Evolutionary conservation across 2,329 filamentous ascomycete genomes (phyloP).

Genomic region (Ophiocordyceps australis): DNA sequence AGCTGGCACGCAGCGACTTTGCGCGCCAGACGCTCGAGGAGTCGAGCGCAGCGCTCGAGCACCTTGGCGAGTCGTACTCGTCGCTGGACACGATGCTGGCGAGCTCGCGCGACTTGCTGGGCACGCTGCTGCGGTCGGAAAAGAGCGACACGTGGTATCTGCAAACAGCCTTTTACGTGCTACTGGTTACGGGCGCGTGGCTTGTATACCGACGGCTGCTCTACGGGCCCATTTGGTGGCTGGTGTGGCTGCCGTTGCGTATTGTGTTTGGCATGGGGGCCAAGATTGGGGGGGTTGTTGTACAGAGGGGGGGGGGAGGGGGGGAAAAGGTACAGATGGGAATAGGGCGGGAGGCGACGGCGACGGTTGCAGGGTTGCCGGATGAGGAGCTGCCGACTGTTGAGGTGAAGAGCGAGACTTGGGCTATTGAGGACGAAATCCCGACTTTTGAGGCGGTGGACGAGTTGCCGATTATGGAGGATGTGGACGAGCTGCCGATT

Average conservation of each 20-base stretch:
- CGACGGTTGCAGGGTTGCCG: slow-evolving; percentile 5
- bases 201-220: slow-evolving; percentile 68
- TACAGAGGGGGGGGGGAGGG: slow-evolving; percentile 12
- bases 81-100: slow-evolving; percentile 61
- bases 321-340: slow-evolving; percentile 13
- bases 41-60: slow-evolving; percentile 64
- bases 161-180: slow-evolving; percentile 71
- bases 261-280: slow-evolving; percentile 41
- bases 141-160: slow-evolving; percentile 99
- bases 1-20: slow-evolving; percentile 74
- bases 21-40: slow-evolving; percentile 77
- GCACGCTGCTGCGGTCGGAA: slow-evolving; percentile 65
- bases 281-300: slow-evolving; percentile 33
- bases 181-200: slow-evolving; percentile 65
- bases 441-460: slow-evolving; percentile 34
- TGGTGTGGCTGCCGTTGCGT: slow-evolving; percentile 68
- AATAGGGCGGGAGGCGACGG: slow-evolving; percentile 4
- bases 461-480: slow-evolving; percentile 30
- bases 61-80: slow-evolving; percentile 66
- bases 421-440: slow-evolving; percentile 33
- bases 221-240: slow-evolving; percentile 82
- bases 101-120: slow-evolving; percentile 56
- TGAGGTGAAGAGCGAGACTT: slow-evolving; percentile 8
- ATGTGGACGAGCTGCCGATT: slow-evolving; percentile 34
- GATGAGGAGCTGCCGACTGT: slow-evolving; percentile 28